A percentile compares a stretch with the other conserved stretches of the same genome.
phyloP scores from a whole-genome alignment of 2,329 filamentous ascomycete genomes.

The Pezicula neosporulosa region DNA sequence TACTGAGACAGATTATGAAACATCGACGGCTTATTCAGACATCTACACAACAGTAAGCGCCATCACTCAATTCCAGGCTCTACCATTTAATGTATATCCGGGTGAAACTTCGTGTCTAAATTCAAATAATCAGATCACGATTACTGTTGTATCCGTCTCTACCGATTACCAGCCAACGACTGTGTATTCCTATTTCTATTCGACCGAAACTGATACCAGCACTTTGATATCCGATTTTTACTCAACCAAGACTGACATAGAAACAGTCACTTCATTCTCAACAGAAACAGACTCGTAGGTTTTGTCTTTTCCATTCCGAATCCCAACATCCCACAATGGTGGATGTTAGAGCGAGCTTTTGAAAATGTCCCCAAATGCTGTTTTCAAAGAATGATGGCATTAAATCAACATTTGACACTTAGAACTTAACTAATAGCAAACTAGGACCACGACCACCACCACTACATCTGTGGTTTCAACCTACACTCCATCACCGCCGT shows the following conservation, averaged over 20 bases:
- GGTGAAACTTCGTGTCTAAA: background rate
- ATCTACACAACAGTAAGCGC: background rate
- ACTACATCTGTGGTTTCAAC: constrained; percentile 2
- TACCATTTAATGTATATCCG: no score
- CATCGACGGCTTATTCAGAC: background rate
- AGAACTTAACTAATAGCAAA: background rate
- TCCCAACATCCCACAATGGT: constrained; percentile 11
- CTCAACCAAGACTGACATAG: background rate
- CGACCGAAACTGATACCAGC: constrained; percentile 4
- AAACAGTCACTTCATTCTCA: background rate
- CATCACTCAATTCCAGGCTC: no score
- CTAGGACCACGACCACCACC: constrained; percentile 1
- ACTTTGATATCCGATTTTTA: background rate
- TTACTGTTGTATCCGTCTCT: background rate
- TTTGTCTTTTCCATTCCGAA: background rate
- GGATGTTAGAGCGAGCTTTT: background rate
- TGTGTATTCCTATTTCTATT: background rate
- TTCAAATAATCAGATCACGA: background rate
- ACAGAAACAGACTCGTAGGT: background rate
- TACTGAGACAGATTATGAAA: background rate
- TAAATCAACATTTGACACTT: no score
- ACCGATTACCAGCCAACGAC: background rate
- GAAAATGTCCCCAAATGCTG: background rate
- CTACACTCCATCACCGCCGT: background rate
- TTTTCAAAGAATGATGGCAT: no score